Percentiles rank a stretch among this genome's conserved stretches.
These are phyloP conservation scores for Aspergillus texensis DNA, from an alignment of 2,329 filamentous ascomycete species.

Conservation along the genomic window DNA sequence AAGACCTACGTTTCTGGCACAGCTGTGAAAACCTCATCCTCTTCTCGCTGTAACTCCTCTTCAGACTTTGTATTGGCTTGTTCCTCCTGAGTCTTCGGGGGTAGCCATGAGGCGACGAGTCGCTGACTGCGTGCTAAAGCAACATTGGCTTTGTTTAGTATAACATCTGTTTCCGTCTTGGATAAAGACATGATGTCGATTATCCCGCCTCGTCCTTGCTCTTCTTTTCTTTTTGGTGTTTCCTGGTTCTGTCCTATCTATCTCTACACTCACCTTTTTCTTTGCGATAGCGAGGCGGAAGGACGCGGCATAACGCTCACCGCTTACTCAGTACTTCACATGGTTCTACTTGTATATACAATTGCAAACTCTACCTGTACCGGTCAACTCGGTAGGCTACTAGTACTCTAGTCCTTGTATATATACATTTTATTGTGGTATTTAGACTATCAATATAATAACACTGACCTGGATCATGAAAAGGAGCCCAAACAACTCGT, in stretches of 20 bases:
- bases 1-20: conserved; percentile 56
- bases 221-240: background rate
- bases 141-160: conserved; percentile 58
- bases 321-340: background rate
- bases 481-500: background rate
- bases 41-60: conserved; percentile 53
- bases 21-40: conserved; percentile 57
- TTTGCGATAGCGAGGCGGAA: conserved; percentile 18
- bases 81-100: conserved; percentile 47
- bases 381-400: background rate
- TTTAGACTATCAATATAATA: background rate
- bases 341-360: background rate
- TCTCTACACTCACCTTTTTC: background rate
- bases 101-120: conserved; percentile 60
- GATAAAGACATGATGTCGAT: conserved; percentile 32
- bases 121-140: conserved; percentile 57
- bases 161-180: conserved; percentile 54
- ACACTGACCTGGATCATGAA: background rate
- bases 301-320: conserved; percentile 11
- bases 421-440: background rate
- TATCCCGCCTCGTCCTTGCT: background rate
- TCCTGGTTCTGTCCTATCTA: background rate
- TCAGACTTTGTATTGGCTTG: conserved; percentile 42
- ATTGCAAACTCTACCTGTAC: background rate
- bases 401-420: background rate